A percentile compares a stretch with the other conserved stretches of the same genome.
phyloP scores from a whole-genome alignment of 495 filamentous ascomycete species.

The Podospora australis region DNA sequence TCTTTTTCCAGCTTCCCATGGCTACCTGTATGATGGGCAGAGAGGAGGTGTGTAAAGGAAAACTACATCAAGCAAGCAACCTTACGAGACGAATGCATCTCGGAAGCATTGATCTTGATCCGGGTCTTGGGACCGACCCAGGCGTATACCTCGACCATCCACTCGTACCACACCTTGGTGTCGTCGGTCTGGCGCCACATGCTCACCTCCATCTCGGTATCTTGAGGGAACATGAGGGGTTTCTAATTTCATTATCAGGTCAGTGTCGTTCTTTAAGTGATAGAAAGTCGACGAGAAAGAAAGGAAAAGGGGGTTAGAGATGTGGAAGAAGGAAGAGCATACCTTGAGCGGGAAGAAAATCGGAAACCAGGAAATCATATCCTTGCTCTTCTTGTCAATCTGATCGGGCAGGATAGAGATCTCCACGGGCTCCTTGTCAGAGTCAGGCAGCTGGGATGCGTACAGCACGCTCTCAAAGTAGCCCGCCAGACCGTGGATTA shows the following conservation, averaged over 20 bases:
- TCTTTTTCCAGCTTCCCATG: too few species aligned
- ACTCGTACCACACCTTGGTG: constrained; percentile 97
- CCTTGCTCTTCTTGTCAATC: constrained; percentile 81
- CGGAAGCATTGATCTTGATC: constrained; percentile 70
- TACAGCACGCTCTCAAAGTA: constrained; percentile 97
- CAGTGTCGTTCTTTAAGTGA: constrained; percentile 6
- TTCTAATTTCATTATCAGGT: constrained; percentile 42
- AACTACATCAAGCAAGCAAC: constrained; percentile 83
- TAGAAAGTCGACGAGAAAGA: neutral
- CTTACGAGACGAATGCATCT: constrained; percentile 83
- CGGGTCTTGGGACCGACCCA: constrained; percentile 53
- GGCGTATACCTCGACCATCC: constrained; percentile 81
- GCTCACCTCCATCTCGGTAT: constrained; percentile 75
- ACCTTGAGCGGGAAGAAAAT: constrained; percentile 98
- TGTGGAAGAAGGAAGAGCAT: constrained; percentile 9
- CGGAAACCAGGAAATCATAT: constrained; percentile 99
- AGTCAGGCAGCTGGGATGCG: constrained; percentile 17
- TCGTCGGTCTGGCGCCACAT: constrained; percentile 96
- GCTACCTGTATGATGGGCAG: too few species aligned
- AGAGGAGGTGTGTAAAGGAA: too few species aligned
- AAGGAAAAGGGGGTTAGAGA: neutral
- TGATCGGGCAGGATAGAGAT: constrained; percentile 88
- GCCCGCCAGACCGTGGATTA: constrained; percentile 84
- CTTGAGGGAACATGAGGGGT: constrained; percentile 80
- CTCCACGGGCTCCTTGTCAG: constrained; percentile 54